Evolutionary conservation across 768 basidiomycete genomes (phyloP).

Genomic region (Suillus spraguei): DNA sequence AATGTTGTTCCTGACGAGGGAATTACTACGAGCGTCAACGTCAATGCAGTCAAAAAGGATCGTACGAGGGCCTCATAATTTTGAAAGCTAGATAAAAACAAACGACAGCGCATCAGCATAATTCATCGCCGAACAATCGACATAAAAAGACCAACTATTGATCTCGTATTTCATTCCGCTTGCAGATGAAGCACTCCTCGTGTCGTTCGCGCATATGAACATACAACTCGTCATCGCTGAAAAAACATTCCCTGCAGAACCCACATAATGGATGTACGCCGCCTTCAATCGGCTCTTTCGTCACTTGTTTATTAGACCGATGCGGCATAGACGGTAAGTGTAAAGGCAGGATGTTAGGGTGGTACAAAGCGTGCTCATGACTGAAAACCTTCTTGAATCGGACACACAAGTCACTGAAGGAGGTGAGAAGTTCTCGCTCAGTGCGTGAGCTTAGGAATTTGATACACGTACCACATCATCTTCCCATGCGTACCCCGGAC

Average conservation of each 20-base stretch:
- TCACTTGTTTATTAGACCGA: conserved; percentile 39
- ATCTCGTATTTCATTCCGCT: conserved; percentile 74
- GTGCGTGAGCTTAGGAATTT: background rate
- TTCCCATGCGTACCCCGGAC: conserved; percentile 73
- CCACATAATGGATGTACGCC: conserved; percentile 79
- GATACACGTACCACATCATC: conserved; percentile 67
- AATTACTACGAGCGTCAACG: conserved; percentile 11
- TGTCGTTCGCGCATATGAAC: conserved; percentile 91
- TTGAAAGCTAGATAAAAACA: conserved; percentile 57
- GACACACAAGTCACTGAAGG: conserved; percentile 79
- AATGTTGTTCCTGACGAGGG: conserved; percentile 66
- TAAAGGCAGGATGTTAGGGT: conserved; percentile 57
- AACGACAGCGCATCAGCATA: conserved; percentile 6
- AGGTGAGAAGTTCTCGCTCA: background rate
- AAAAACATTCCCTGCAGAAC: conserved; percentile 94
- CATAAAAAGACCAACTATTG: conserved; percentile 74
- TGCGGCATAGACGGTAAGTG: conserved; percentile 78
- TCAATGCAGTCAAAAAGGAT: conserved; percentile 15
- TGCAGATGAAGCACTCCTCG: conserved; percentile 97
- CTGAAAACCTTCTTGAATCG: conserved; percentile 91
- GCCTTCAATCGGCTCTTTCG: conserved; percentile 65
- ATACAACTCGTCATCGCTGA: conserved; percentile 91
- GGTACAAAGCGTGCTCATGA: conserved; percentile 91
- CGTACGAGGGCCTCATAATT: conserved; percentile 77
- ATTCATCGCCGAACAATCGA: conserved; percentile 4